Percentiles rank a stretch among this genome's conserved stretches.
Conservation (phyloP, 140 eudicot species). For the Senecio squalidus region DNA sequence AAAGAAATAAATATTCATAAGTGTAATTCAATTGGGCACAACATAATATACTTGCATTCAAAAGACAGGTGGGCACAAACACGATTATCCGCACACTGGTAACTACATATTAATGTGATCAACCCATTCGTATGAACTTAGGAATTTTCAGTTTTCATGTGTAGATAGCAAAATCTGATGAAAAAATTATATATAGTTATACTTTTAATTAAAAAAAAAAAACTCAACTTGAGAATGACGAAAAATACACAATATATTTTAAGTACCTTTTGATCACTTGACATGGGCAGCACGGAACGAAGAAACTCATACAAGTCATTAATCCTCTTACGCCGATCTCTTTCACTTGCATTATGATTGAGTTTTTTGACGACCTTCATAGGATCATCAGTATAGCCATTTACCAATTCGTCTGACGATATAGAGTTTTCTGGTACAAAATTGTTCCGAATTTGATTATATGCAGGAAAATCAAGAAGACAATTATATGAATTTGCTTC, state of each 20-base stretch:
- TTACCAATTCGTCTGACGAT: neutral
- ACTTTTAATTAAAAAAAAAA: too few species aligned
- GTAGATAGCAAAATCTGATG: too few species aligned
- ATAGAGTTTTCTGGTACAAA: constrained; percentile 12
- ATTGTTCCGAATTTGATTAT: constrained; percentile 7
- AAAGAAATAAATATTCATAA: neutral
- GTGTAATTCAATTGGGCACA: too few species aligned
- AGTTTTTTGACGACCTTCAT: constrained; percentile 34
- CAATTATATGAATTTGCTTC: constrained; percentile 21
- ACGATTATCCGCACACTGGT: too few species aligned
- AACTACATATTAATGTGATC: too few species aligned
- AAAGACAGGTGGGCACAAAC: too few species aligned
- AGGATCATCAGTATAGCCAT: neutral
- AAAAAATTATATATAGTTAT: too few species aligned
- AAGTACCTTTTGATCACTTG: constrained; percentile 42
- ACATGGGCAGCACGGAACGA: constrained; percentile 41
- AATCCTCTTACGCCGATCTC: constrained; percentile 59
- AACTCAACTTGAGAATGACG: too few species aligned
- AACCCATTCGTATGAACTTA: too few species aligned
- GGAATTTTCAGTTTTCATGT: too few species aligned
- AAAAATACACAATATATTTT: too few species aligned
- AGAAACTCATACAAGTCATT: constrained; percentile 42
- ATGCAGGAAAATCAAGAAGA: constrained; percentile 15
- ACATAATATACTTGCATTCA: too few species aligned
- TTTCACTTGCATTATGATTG: constrained; percentile 61